Evolutionary conservation across 495 filamentous ascomycete species (phyloP).

Genomic region (Aspergillus homomorphus): DNA sequence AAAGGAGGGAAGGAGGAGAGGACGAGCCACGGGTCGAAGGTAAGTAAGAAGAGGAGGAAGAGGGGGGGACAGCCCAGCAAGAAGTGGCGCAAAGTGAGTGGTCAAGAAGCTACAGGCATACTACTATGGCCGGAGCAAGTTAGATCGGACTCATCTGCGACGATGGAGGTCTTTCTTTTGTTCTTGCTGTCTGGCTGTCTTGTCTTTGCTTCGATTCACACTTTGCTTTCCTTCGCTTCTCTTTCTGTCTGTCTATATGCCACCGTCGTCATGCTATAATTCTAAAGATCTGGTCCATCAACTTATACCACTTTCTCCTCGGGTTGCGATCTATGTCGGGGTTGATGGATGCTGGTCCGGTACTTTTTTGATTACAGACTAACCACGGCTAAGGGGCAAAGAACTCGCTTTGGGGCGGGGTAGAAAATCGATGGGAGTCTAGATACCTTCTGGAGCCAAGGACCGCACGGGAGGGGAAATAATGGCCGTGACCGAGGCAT

Average conservation of each 20-base stretch:
- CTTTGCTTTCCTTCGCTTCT: too few species aligned
- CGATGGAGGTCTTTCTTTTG: too few species aligned
- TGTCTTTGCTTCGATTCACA: too few species aligned
- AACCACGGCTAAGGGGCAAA: conserved; percentile 4
- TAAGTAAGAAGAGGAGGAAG: too few species aligned
- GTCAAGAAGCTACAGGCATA: background rate
- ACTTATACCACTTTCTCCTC: background rate
- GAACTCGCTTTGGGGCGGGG: conserved; percentile 17
- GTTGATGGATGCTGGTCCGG: background rate
- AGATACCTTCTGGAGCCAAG: conserved; percentile 17
- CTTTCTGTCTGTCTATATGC: too few species aligned
- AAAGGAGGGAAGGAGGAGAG: conserved; percentile 24
- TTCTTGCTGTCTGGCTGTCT: too few species aligned
- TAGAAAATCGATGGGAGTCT: conserved; percentile 15
- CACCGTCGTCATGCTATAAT: background rate
- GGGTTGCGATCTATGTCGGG: background rate
- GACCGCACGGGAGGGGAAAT: conserved; percentile 12
- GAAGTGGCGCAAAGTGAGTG: conserved; percentile 20
- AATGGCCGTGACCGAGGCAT: conserved; percentile 2
- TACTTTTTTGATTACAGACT: conserved; percentile 6
- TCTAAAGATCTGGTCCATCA: background rate
- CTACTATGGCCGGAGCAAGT: conserved; percentile 13
- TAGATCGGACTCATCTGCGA: too few species aligned
- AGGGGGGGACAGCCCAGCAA: conserved; percentile 14
- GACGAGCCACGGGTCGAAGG: conserved; percentile 31